phyloP scores from a whole-genome alignment of 345 rosid species.

The Cardiospermum halicacabum region DNA sequence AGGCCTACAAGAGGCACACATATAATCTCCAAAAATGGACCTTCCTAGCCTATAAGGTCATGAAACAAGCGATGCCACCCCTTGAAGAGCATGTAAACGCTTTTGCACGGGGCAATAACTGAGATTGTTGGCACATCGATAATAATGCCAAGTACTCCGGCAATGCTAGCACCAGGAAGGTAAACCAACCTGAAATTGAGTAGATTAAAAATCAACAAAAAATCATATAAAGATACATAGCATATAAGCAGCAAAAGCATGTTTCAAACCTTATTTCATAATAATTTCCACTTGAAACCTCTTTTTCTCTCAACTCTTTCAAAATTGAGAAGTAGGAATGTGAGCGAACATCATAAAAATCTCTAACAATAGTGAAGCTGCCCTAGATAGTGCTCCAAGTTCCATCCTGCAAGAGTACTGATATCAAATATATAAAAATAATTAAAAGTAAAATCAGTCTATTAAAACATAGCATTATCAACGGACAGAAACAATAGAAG shows the following conservation, averaged over 20 bases:
- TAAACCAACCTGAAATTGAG: slow-evolving; percentile 50
- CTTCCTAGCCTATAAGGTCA: slow-evolving; percentile 90
- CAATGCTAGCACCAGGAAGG: slow-evolving; percentile 68
- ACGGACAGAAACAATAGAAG: too few relatives aligned
- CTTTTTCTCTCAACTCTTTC: slow-evolving; percentile 59
- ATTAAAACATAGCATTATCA: too few relatives aligned
- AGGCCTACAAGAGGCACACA: slow-evolving; percentile 98
- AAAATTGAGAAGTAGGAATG: slow-evolving; percentile 70
- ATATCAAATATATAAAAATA: slow-evolving; percentile 8
- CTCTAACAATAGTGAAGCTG: slow-evolving; percentile 61
- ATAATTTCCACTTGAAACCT: slow-evolving; percentile 45
- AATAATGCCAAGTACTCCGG: slow-evolving; percentile 55
- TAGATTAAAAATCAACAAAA: not conserved
- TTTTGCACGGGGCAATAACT: slow-evolving; percentile 65
- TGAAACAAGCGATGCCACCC: slow-evolving; percentile 96
- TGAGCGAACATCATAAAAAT: slow-evolving; percentile 66
- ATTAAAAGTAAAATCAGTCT: too few relatives aligned
- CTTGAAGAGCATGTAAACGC: slow-evolving; percentile 88
- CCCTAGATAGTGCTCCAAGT: slow-evolving; percentile 65
- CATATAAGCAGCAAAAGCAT: not conserved
- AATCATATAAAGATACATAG: not conserved
- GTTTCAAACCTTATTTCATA: slow-evolving; percentile 79
- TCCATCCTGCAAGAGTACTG: slow-evolving; percentile 59
- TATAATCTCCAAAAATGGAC: slow-evolving; percentile 95
- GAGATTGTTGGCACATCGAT: slow-evolving; percentile 71